phyloP scores from a whole-genome alignment of 352 stramenopile species.

The Pythium guiyangense region DNA sequence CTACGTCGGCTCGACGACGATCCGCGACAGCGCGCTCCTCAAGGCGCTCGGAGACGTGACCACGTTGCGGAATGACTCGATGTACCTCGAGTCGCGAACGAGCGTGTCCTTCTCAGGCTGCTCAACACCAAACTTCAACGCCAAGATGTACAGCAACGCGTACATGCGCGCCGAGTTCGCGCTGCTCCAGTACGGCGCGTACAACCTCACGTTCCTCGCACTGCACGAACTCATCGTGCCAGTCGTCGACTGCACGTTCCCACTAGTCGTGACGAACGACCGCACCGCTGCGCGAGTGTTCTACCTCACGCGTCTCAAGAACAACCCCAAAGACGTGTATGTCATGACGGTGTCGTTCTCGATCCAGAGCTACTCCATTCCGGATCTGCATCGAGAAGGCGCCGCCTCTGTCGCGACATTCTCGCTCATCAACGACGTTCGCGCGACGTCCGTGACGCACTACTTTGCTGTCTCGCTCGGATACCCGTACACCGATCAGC shows the following conservation, averaged over 20 bases:
- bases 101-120: slow-evolving; percentile 4
- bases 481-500: too few species aligned
- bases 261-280: neutral
- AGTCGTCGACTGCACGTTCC: slow-evolving; percentile 11
- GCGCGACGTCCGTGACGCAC: too few species aligned
- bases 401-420: too few species aligned
- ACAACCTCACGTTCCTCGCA: slow-evolving; percentile 17
- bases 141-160: slow-evolving; percentile 25
- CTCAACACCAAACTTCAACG: slow-evolving; percentile 9
- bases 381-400: neutral
- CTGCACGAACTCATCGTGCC: slow-evolving; percentile 5
- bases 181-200: slow-evolving; percentile 14
- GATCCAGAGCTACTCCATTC: neutral
- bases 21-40: too few species aligned
- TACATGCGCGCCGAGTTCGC: slow-evolving; percentile 23
- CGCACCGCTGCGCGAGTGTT: slow-evolving; percentile 8
- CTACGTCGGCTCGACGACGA: too few species aligned
- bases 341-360: slow-evolving; percentile 16
- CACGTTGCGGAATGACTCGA: too few species aligned
- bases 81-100: too few species aligned
- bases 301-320: slow-evolving; percentile 20
- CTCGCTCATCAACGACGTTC: too few species aligned
- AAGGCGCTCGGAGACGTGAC: too few species aligned
- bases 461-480: too few species aligned
- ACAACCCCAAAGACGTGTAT: slow-evolving; percentile 11